Base-by-base conservation (phyloP, 208 protist species). In the Acanthamoeba lenticulata region DNA sequence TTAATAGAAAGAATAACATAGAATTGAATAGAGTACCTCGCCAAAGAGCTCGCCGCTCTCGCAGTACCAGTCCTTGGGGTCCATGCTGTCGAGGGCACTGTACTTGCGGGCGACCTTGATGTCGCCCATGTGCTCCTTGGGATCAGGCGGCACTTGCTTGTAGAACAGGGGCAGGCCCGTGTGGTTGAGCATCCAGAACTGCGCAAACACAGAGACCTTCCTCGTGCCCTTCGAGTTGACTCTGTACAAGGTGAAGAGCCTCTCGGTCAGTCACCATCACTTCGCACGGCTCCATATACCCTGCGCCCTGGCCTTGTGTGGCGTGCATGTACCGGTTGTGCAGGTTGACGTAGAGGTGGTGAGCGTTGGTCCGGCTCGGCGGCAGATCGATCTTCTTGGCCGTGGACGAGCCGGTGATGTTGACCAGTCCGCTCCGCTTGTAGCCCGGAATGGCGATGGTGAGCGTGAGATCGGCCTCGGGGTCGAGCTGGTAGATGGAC, bases 151-250 rank as follows among this genome's bases (percentile, higher is more conserved):
- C 27, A 79, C 42, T 29, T 93, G 88, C 44, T 79, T 69, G 47
- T 44, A 94, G 36, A 44, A 79, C 45, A 94, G 72, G 47, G 90
- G 90, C 62, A 94, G 65, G 47, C 90, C 90, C 32, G 67, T 94
- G 36, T 67, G 62, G 69, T 94, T 94, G 44, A 94, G 38, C 90
- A 94, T 94, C 90, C 90, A 94, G 55, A 86, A 94, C 74, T 81
- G 90, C 1, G 67, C 36, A 65, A 62, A 94, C 36, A 94, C 62
- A 45, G 45, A 69, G 24, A 94, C 74, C 72, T 81, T 94, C 21
- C 90, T 62, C 38, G 45, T 77, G 21, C 88, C 88, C 32, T 40
- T 27, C 40, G 88, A 34, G 52, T 69, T 93, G 29, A 93, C 62
- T 2, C 88, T 93, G n/a, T 32, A 32, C 15, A 83, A 83, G 15